phyloP scores from a whole-genome alignment of 2,329 filamentous ascomycete species.

The Stemphylium beticola region DNA sequence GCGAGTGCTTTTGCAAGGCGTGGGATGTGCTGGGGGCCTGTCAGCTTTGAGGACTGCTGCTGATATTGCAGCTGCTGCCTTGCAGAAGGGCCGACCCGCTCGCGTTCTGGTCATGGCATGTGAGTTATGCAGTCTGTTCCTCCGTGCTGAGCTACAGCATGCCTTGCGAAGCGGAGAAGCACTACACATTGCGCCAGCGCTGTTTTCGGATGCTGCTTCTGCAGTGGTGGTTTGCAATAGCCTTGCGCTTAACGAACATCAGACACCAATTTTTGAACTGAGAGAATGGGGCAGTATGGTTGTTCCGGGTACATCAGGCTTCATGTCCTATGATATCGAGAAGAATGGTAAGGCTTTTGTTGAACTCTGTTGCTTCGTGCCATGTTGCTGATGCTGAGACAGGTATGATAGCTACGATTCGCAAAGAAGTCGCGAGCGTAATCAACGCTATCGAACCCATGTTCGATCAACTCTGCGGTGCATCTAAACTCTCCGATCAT shows the following conservation, averaged over 20 bases:
- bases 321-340: constrained; percentile 71
- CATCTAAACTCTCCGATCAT: constrained; percentile 29
- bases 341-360: constrained; percentile 57
- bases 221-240: constrained; percentile 69
- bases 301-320: constrained; percentile 66
- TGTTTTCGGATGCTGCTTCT: constrained; percentile 76
- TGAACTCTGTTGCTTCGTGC: background rate
- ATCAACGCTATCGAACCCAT: constrained; percentile 32
- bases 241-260: constrained; percentile 53
- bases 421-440: constrained; percentile 29
- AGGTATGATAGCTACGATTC: constrained; percentile 31
- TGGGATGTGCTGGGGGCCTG: constrained; percentile 50
- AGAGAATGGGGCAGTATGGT: constrained; percentile 70
- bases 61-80: constrained; percentile 69
- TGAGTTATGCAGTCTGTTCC: constrained; percentile 60
- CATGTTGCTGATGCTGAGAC: background rate
- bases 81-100: constrained; percentile 64
- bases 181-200: constrained; percentile 67
- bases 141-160: constrained; percentile 69
- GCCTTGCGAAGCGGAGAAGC: constrained; percentile 57
- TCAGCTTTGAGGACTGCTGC: constrained; percentile 56
- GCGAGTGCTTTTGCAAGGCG: constrained; percentile 45
- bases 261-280: constrained; percentile 60
- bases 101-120: constrained; percentile 70
- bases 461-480: constrained; percentile 38